Conservation (phyloP, 1,284 basidiomycete species). For the Melampsora medusae region DNA sequence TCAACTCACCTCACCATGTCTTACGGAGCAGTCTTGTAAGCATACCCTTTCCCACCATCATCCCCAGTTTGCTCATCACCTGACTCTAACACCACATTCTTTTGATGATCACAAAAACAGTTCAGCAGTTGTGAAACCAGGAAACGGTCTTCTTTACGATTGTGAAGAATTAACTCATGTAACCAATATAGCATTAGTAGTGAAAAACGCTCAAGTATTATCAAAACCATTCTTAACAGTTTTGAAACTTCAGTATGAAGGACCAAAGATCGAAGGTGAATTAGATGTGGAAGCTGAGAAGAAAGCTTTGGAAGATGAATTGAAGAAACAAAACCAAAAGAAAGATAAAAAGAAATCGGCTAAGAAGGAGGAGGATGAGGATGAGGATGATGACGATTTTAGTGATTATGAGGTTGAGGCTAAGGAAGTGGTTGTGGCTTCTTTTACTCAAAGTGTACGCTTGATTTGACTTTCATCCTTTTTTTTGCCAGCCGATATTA, state of each 20-base stretch:
- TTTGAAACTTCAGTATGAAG: conserved; percentile 43
- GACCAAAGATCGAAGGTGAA: conserved; percentile 28
- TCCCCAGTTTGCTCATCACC: not conserved
- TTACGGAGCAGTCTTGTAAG: not conserved
- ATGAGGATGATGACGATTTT: conserved; percentile 37
- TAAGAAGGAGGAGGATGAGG: conserved; percentile 18
- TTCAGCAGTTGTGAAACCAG: conserved; percentile 37
- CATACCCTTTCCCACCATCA: not conserved
- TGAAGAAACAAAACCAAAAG: conserved; percentile 5
- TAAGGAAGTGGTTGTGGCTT: conserved; percentile 39
- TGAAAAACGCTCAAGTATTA: not conserved
- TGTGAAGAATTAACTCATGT: conserved; percentile 39
- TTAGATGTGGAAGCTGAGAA: conserved; percentile 9
- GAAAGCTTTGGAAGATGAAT: not conserved
- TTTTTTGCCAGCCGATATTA: not conserved
- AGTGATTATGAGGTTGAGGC: conserved; percentile 21
- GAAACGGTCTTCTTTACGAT: conserved; percentile 30
- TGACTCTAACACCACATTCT: not conserved
- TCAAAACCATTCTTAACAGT: conserved; percentile 17
- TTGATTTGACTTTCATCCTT: not conserved
- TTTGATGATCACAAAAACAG: not conserved
- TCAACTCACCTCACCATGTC: not conserved
- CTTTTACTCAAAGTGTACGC: conserved; percentile 23
- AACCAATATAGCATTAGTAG: conserved; percentile 33
- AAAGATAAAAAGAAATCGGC: conserved; percentile 21